phyloP scores from a whole-genome alignment of 1,284 basidiomycete species.

The Puccinia hordei region DNA sequence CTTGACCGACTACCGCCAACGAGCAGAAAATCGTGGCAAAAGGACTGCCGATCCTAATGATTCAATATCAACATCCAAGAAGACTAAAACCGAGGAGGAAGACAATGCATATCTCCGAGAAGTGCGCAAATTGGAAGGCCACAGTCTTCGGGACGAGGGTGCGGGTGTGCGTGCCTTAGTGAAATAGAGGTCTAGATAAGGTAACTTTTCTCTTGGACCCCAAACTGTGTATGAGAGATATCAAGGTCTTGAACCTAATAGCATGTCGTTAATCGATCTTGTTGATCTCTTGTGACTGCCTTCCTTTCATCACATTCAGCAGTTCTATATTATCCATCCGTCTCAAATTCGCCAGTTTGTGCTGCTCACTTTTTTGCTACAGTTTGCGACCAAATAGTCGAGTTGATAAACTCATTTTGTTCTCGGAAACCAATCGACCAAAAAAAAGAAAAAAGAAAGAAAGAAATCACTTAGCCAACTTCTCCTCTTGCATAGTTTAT shows the following conservation, averaged over 20 bases:
- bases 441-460: neutral
- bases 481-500: neutral
- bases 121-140: slow-evolving; percentile 49
- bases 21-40: slow-evolving; percentile 44
- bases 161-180: slow-evolving; percentile 44
- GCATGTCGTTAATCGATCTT: neutral
- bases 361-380: slow-evolving; percentile 21
- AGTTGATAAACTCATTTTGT: neutral
- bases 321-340: slow-evolving; percentile 13
- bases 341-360: slow-evolving; percentile 3
- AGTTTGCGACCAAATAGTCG: neutral
- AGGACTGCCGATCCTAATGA: slow-evolving; percentile 30
- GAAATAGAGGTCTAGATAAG: slow-evolving; percentile 37
- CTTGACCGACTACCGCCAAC: neutral
- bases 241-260: neutral
- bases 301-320: neutral
- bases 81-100: slow-evolving; percentile 45
- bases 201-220: neutral
- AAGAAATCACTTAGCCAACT: neutral
- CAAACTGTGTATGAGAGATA: too few species aligned
- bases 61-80: slow-evolving; percentile 25
- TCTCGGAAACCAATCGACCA: neutral
- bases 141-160: slow-evolving; percentile 47
- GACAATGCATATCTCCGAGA: slow-evolving; percentile 47
- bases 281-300: neutral